Evolutionary conservation across 2,329 filamentous ascomycete species (phyloP).

Genomic region (Botrytis elliptica): DNA sequence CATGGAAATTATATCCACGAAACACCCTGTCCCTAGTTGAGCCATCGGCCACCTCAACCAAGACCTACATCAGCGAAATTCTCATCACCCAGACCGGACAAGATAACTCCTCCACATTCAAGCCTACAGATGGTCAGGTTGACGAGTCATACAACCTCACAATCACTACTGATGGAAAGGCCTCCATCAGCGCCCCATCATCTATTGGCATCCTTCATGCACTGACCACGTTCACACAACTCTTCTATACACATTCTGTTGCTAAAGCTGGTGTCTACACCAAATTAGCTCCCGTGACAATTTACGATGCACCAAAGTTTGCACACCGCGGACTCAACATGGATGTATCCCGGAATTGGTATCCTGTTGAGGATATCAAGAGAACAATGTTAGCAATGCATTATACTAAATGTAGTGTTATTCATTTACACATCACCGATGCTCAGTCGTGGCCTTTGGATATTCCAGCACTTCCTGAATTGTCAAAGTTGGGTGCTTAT

Average conservation of each 20-base stretch:
- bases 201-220: conserved; percentile 69
- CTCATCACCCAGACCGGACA: conserved; percentile 58
- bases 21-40: conserved; percentile 59
- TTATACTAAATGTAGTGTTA: conserved; percentile 79
- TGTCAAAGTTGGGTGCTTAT: conserved; percentile 74
- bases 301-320: conserved; percentile 73
- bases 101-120: conserved; percentile 55
- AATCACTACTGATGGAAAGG: conserved; percentile 57
- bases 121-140: conserved; percentile 59
- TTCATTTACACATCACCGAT: conserved; percentile 81
- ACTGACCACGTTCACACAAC: conserved; percentile 75
- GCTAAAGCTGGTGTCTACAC: conserved; percentile 61
- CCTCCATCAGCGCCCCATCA: conserved; percentile 62
- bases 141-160: conserved; percentile 75
- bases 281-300: conserved; percentile 64
- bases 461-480: conserved; percentile 69
- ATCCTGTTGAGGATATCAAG: conserved; percentile 54
- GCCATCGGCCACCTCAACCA: conserved; percentile 48
- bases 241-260: conserved; percentile 71
- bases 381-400: conserved; percentile 73
- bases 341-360: conserved; percentile 71
- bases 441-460: conserved; percentile 84
- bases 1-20: conserved; percentile 73
- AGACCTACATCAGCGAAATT: conserved; percentile 57
- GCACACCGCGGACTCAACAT: conserved; percentile 76